Base-by-base conservation (phyloP, 148 eudicot genomes). In the Cornus florida region DNA sequence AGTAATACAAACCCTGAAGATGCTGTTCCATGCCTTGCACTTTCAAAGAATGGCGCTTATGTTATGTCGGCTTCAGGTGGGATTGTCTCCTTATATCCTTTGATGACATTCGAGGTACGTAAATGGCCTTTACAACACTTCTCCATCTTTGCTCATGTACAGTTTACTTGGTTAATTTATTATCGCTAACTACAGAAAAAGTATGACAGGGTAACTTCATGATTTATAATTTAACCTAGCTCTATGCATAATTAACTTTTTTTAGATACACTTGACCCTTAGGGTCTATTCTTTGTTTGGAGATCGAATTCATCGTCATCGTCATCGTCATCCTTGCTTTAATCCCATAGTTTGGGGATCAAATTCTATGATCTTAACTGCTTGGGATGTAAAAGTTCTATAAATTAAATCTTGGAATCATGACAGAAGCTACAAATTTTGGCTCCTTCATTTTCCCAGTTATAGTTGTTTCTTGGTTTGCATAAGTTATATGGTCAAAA, bases 1-100 rank as follows among this genome's bases (percentile, higher is more conserved):
- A 67, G 71, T 46, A 70, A 67, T 28, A 23, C 38, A 65, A 66
- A 76, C 46, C 78, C 62, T 4, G 62, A 76, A 46, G 78, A 66
- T 65, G 60, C 78, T 66, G 71, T 76, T 39, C 19, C 78, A 53
- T 76, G 78, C 35, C 66, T 76, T 41, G 71, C 78, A 22, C 71
- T 76, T 60, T 76, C 78, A n/a, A 43, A 76, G 0, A 76, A 76
- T 43, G 78, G 66, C 35, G 43, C 60, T 38, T 76, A 76, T 76
- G 71, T 76, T 5, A 24, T 67, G 78, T 76, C 78, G 22, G 71
- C 78, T 8, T 76, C 78, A 7, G 78, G 78, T 5, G 78, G 78
- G 41, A 67, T 46, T 2, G 43, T 76, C 62, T 76, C 78, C 46
- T 67, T 76, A 16, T 76, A 39, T 41, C 23, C 43, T 28, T 39